Base-by-base conservation (phyloP, 352 stramenopile species). In the Pilasporangium apinafurcum region DNA sequence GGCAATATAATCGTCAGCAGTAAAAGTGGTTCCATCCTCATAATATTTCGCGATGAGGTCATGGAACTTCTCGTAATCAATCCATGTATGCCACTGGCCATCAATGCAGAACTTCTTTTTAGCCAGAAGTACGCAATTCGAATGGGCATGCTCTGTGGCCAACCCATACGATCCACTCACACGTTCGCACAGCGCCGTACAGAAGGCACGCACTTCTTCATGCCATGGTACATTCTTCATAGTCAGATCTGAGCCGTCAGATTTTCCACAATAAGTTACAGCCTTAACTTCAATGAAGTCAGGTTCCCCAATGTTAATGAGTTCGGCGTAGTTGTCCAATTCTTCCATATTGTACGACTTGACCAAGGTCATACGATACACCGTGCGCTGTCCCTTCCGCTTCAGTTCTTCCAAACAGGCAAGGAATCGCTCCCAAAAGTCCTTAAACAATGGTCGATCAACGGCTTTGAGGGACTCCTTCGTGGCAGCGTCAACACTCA, bases 191-290 rank as follows among this genome's bases (percentile, higher is more conserved):
- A 91, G 58, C 10, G 95, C 71, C 14, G 77, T 76, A 37, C 83
- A 92, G 48, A 98, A 97, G 21, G 82, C 75, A 25, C 95, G 79
- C 35, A 99, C 93, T 65, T 99, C 96, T 50, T 98, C 79, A 62
- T 99, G 96, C 92, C 95, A 99, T 14, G 96, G 96, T 34, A 97
- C 94, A 58, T 98, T 98, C 55, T 96, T 90, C 90, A 99, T 99
- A 33, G 96, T 99, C 27, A 99, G 73, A 67, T 98, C 95, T 3
- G 88, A 98, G 27, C 90, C 95, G 63, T 98, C 94, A n/a, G 83
- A 97, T 55, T 98, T 98, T 40, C 95, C 96, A 50, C 95, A 98
- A 65, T 98, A 99, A 10, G 96, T 99, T 14, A 99, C 95, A 9
- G 88, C 93, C 75, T 99, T 99, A 38, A 99, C 84, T 63, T 97